phyloP scores from a whole-genome alignment of 805 yeast species.

The Pichia nakasei region DNA sequence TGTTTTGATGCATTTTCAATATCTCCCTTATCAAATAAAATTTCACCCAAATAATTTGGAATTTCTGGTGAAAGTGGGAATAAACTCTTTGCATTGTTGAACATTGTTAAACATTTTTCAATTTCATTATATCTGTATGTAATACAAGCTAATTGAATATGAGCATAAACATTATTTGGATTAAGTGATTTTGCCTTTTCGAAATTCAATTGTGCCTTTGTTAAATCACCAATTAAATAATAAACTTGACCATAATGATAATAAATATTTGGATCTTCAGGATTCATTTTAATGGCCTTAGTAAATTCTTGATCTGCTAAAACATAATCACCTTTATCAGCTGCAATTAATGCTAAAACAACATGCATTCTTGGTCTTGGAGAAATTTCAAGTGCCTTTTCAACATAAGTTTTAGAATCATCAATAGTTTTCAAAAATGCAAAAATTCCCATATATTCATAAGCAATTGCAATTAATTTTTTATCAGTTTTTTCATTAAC shows the following conservation, averaged over 20 bases:
- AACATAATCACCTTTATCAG: conserved; percentile 62
- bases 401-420: conserved; percentile 54
- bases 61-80: conserved; percentile 87
- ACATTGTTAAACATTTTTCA: conserved; percentile 50
- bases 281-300: conserved; percentile 58
- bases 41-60: conserved; percentile 93
- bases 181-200: conserved; percentile 67
- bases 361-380: conserved; percentile 81
- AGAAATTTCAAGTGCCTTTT: conserved; percentile 51
- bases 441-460: conserved; percentile 78
- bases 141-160: conserved; percentile 88
- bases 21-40: conserved; percentile 74
- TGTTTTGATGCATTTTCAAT: conserved; percentile 64
- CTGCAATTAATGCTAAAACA: conserved; percentile 70
- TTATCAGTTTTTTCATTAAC: conserved; percentile 22
- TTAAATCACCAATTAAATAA: conserved; percentile 70
- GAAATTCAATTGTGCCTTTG: conserved; percentile 66
- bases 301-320: conserved; percentile 62
- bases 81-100: conserved; percentile 58
- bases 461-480: conserved; percentile 56
- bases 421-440: conserved; percentile 67
- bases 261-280: conserved; percentile 70
- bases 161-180: conserved; percentile 70
- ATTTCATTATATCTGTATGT: conserved; percentile 68
- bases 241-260: conserved; percentile 93